Evolutionary conservation across 805 yeast species (phyloP), one percentile per base, ranked within the genome.

Genomic region (Candida glaebosa): DNA sequence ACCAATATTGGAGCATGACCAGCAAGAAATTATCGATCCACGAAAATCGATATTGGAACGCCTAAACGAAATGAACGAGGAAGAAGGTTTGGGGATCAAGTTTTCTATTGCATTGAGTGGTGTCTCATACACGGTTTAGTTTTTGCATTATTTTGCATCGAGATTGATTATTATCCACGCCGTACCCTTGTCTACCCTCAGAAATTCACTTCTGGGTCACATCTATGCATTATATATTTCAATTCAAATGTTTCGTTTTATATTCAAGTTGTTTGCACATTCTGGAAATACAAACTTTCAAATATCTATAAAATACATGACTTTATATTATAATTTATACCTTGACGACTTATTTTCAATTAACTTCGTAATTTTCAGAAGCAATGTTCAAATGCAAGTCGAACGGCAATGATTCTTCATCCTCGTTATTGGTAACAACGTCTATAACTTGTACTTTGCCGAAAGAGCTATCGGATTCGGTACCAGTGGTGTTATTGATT

Each of bases 391-490:
- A 73, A 47, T 78, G 76, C 57, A 82, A 75, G 51, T 82, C 88
- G 61, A 80, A 87, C 41, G 90, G 87, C 47, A 85, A 73, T 17
- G 81, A 74, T 34, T 66, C 71, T 50, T 75, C 78, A 25, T 70
- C 78, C 30, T 67, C 79, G 41, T 67, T 72, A 36, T 63, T 67
- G 17, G 75, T 63, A 18, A 78, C 76, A 45, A 86, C 79, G 44
- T 76, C 81, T 32, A 75, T 63, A 35, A 87, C 79, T 48, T 73
- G 76, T 43, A 90, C 81, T 39, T 77, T 73, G 41, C 91, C 87
- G 47, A 86, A 73, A 17, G 82, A 79, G 22, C 48, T 47, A 38
- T 68, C 73, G 26, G 56, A 50, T 40, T 66, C 73, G 24, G 58
- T 63, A 24, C 73, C 67, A 14, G 63, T 67, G 17, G 74, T 73